Conservation (phyloP, 192 early-diverging fungal genomes). For the Backusella mclennaniae region DNA sequence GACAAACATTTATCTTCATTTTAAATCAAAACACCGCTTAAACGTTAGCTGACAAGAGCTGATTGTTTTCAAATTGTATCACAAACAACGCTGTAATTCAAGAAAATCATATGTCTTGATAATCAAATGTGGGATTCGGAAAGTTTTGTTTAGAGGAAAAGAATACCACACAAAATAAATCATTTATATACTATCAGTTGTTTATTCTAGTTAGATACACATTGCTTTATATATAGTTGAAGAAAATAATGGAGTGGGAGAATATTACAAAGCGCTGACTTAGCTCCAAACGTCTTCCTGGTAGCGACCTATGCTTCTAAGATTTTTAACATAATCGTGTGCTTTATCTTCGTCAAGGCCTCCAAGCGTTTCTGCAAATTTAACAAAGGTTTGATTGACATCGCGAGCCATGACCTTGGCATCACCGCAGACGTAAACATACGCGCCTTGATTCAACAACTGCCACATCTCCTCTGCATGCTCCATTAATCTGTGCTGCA, state of each 20-base stretch:
- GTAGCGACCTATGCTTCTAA: constrained; percentile 79
- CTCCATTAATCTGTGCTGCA: constrained; percentile 85
- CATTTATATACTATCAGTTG: neutral
- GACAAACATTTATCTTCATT: neutral
- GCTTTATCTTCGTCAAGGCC: constrained; percentile 66
- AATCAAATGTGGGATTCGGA: neutral
- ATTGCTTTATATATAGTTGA: neutral
- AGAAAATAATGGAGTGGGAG: neutral
- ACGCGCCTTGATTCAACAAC: constrained; percentile 67
- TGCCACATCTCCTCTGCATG: constrained; percentile 78
- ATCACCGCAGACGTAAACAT: constrained; percentile 94
- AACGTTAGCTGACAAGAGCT: neutral
- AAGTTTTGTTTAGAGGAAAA: neutral
- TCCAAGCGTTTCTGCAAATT: constrained; percentile 68
- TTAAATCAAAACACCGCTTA: neutral
- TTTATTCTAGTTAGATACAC: neutral
- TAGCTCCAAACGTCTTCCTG: constrained; percentile 91
- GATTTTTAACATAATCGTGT: constrained; percentile 78
- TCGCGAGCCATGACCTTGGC: constrained; percentile 97
- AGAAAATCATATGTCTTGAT: neutral
- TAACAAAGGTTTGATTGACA: constrained; percentile 66
- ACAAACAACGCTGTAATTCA: neutral
- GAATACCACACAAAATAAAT: neutral
- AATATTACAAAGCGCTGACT: neutral
- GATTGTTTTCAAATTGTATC: neutral